Evolutionary conservation across 2,329 filamentous ascomycete species (phyloP), one percentile per base, ranked within the genome.

Genomic region (Cladosporium oxysporum): DNA sequence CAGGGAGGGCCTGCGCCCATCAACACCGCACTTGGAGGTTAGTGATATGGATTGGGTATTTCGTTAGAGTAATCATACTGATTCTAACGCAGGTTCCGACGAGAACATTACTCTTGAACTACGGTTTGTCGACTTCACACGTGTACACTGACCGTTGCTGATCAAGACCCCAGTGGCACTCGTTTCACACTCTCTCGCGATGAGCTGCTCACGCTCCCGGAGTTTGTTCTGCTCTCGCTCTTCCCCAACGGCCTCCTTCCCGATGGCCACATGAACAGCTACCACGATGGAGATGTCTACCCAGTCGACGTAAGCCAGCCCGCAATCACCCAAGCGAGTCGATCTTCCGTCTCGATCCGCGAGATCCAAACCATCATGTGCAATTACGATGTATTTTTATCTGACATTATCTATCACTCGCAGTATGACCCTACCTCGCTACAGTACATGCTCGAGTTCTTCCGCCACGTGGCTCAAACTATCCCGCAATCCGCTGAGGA

Each of bases 371-470:
- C 67, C 58, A 66, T 78, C 68, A 77, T 83, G 67, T 77, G 75
- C 70, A 82, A 83, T 69, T 76, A 70, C 72, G 75, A 78, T 71
- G 77, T 83, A 81, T 83, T 83, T 73, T 78, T 83, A 82, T 85
- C 83, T 85, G 83, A 85, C 83, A 80, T 80, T 74, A 76, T 81
- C 66, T 84, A 81, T 79, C 73, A 67, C 72, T 81, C 80, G 72
- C 82, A 99, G 95, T 99, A 98, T 82, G 95, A 99, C 79, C 94
- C 95, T 28, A 89, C 90, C 62, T 98, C 94, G 58, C 87, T 99
- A 64, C 93, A 98, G 80, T 99, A 98, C 82, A 99, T 99, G 95
- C 87, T 99, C 70, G 94, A 97, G 74, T 99, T 99, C 81, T 99
- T 99, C 83, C 91, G 95, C 70, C 89, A 90, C 71, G 94, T 99